These are phyloP conservation scores for Oryza brachyantha DNA, from an alignment of 176 grass and related monocot genomes.

Conservation along the genomic window DNA sequence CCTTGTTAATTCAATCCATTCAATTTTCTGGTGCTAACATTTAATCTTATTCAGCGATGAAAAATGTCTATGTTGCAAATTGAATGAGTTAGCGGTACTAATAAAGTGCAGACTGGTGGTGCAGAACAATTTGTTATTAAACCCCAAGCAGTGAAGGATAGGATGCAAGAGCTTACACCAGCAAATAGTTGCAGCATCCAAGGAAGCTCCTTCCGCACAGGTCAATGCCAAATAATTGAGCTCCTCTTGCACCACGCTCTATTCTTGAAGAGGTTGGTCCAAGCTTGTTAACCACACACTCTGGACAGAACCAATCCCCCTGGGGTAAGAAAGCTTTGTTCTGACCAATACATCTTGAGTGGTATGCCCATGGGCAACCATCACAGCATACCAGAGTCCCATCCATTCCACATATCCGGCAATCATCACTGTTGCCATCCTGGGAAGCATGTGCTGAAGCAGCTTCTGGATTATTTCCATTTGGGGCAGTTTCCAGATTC, in stretches of 20 bases:
- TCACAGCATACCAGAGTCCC: conserved; percentile 96
- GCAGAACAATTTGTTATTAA: conserved; percentile 13
- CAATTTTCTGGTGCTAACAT: not conserved
- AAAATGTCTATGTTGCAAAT: not conserved
- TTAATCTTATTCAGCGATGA: not conserved
- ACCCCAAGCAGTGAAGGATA: not conserved
- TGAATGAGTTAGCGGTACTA: conserved; percentile 13
- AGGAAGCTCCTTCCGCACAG: conserved; percentile 63
- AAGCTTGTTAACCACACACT: conserved; percentile 80
- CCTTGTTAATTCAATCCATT: not conserved
- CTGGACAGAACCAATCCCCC: conserved; percentile 88
- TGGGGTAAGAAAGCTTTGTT: conserved; percentile 80
- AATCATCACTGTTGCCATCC: conserved; percentile 98
- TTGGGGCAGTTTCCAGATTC: conserved; percentile 19
- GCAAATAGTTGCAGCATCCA: conserved; percentile 90
- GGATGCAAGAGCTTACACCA: conserved; percentile 74
- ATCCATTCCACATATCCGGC: conserved; percentile 92
- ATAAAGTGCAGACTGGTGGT: conserved; percentile 2
- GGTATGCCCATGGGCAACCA: conserved; percentile 91
- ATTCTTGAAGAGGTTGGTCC: conserved; percentile 62
- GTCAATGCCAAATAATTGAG: conserved; percentile 77
- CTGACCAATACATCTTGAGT: conserved; percentile 94
- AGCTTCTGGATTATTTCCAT: conserved; percentile 36
- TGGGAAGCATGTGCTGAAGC: conserved; percentile 36
- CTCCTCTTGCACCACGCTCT: conserved; percentile 80